These are phyloP conservation scores for Pisolithus microcarpus DNA, from an alignment of 768 basidiomycete species.

Conservation along the genomic window DNA sequence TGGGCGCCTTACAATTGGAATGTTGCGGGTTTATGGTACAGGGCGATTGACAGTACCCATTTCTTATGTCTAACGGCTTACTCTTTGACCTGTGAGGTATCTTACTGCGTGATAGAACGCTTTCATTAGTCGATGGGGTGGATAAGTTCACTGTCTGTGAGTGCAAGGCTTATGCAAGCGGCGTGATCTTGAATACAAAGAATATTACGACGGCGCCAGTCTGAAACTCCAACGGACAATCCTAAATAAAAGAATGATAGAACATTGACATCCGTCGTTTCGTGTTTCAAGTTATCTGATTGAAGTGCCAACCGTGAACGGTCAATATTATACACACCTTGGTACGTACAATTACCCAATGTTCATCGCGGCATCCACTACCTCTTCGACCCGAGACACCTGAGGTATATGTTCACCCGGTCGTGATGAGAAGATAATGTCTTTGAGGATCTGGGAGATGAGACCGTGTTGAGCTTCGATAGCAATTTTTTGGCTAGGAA, in stretches of 20 bases:
- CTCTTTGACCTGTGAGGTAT: not conserved
- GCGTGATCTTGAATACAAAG: no score
- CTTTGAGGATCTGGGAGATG: constrained; percentile 89
- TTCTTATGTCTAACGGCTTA: constrained; percentile 20
- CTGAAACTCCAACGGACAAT: no score
- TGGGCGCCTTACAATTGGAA: not conserved
- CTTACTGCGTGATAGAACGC: not conserved
- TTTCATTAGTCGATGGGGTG: not conserved
- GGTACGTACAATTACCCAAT: constrained; percentile 5
- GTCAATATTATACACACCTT: no score
- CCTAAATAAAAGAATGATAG: no score
- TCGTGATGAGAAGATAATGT: constrained; percentile 72
- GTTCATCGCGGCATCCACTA: constrained; percentile 33
- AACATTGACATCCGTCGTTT: no score
- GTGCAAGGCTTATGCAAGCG: no score
- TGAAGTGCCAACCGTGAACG: no score
- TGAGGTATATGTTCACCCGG: constrained; percentile 21
- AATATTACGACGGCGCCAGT: no score
- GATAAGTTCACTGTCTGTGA: no score
- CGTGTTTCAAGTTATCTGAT: no score
- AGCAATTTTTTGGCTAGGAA: constrained; percentile 72
- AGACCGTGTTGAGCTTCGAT: constrained; percentile 91
- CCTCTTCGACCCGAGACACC: constrained; percentile 20
- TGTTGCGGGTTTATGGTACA: not conserved
- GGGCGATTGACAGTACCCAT: constrained; percentile 1